Evolutionary conservation across 139 green algal species (phyloP).

Genomic region (Spirogloea muscicola): DNA sequence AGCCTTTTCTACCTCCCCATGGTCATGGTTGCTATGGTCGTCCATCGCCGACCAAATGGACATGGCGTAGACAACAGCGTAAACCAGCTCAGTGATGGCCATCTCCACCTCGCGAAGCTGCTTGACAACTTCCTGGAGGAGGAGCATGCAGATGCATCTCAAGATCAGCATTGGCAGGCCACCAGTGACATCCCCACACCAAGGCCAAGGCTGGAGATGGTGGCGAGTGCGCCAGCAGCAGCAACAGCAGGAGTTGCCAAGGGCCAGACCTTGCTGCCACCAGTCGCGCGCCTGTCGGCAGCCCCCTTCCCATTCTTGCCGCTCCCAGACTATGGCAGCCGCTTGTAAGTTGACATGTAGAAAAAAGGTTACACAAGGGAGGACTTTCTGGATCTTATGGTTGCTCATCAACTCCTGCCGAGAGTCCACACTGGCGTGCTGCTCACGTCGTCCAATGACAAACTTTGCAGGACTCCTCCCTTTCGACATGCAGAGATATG

Average conservation of each 20-base stretch:
- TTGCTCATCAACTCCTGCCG: too few species aligned
- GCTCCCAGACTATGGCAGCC: conserved; percentile 16
- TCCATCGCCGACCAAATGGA: conserved; percentile 69
- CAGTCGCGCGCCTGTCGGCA: conserved; percentile 21
- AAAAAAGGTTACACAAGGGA: too few species aligned
- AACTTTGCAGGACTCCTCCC: too few species aligned
- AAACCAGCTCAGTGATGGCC: background rate
- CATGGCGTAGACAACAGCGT: background rate
- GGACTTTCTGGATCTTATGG: too few species aligned
- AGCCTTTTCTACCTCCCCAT: conserved; percentile 87
- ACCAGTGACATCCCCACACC: background rate
- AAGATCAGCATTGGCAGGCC: background rate
- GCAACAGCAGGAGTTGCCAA: too few species aligned
- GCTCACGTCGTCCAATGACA: too few species aligned
- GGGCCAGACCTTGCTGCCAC: background rate
- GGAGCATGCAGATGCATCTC: background rate
- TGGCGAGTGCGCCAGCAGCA: background rate
- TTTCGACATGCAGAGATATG: too few species aligned
- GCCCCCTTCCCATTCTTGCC: conserved; percentile 31
- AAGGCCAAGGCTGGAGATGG: conserved; percentile 2
- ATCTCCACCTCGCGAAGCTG: background rate
- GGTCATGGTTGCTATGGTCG: conserved; percentile 73
- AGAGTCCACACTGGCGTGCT: too few species aligned
- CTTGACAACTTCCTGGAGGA: background rate
- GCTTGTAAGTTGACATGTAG: too few species aligned